Evolutionary conservation across 2,329 filamentous ascomycete genomes (phyloP).

Genomic region (Paraphaeosphaeria minitans): DNA sequence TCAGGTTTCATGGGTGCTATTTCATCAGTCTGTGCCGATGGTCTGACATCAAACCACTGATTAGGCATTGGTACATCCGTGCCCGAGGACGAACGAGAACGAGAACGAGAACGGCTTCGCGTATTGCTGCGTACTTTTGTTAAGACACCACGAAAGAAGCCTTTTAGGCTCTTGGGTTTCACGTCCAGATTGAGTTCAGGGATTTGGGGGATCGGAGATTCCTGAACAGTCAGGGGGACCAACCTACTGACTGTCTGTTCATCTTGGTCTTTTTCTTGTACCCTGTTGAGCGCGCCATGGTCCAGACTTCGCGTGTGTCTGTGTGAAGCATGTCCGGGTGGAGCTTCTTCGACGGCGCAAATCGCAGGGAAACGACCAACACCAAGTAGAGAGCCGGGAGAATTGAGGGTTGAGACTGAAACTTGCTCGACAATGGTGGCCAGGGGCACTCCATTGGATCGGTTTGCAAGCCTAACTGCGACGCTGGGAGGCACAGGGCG

Average conservation of each 20-base stretch:
- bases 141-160: conserved; percentile 29
- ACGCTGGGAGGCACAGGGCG: conserved; percentile 31
- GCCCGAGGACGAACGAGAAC: conserved; percentile 25
- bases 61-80: conserved; percentile 15
- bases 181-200: conserved; percentile 10
- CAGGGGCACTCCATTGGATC: conserved; percentile 46
- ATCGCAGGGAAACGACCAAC: conserved; percentile 26
- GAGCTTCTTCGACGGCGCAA: conserved; percentile 20
- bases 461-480: conserved; percentile 34
- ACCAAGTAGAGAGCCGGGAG: conserved; percentile 35
- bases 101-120: conserved; percentile 24
- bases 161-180: conserved; percentile 22
- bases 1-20: background rate
- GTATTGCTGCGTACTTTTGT: conserved; percentile 30
- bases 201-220: conserved; percentile 12
- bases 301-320: conserved; percentile 25
- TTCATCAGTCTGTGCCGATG: conserved; percentile 5
- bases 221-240: conserved; percentile 8
- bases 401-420: conserved; percentile 49
- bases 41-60: conserved; percentile 10
- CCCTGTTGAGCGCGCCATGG: conserved; percentile 22
- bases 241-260: conserved; percentile 13
- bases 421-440: conserved; percentile 52
- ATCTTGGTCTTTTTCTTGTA: conserved; percentile 22
- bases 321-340: conserved; percentile 19